Conservation (phyloP, 176 grass and related monocot species). For the Carex parvula region DNA sequence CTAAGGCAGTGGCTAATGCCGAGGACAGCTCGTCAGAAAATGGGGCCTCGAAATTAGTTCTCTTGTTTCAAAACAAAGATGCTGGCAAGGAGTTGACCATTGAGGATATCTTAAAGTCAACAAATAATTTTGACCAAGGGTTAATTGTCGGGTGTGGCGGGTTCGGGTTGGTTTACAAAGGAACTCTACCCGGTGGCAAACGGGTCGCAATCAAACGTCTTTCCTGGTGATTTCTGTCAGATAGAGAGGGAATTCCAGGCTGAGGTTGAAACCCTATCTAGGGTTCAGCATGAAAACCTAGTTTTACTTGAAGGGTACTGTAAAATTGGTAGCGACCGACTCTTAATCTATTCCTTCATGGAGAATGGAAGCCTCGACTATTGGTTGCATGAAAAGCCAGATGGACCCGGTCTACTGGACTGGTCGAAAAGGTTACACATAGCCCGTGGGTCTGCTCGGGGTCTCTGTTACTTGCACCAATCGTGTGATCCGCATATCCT, state of each 20-base stretch:
- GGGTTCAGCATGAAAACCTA: conserved; percentile 76
- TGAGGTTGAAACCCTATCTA: conserved; percentile 82
- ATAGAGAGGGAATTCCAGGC: conserved; percentile 92
- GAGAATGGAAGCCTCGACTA: conserved; percentile 96
- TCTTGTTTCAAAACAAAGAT: conserved; percentile 83
- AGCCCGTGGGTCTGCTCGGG: conserved; percentile 71
- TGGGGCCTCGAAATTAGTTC: conserved; percentile 50
- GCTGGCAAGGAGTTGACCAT: conserved; percentile 61
- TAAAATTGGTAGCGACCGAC: conserved; percentile 69
- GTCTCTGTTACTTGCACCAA: conserved; percentile 76
- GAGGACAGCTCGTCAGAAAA: conserved; percentile 63
- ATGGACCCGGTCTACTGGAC: conserved; percentile 56
- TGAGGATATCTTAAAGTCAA: conserved; percentile 75
- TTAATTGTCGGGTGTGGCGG: conserved; percentile 87
- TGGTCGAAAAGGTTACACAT: conserved; percentile 70
- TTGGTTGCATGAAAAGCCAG: conserved; percentile 86
- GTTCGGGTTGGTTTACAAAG: conserved; percentile 90
- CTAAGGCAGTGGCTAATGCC: conserved; percentile 71
- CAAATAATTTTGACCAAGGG: conserved; percentile 84
- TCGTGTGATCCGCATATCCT: conserved; percentile 90
- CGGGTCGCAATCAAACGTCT: conserved; percentile 80
- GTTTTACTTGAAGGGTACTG: conserved; percentile 86
- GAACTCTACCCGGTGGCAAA: conserved; percentile 57
- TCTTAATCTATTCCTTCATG: conserved; percentile 96
- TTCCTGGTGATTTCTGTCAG: conserved; percentile 86